Conservation (phyloP, 768 basidiomycete genomes). For the Suillus alpinus region DNA sequence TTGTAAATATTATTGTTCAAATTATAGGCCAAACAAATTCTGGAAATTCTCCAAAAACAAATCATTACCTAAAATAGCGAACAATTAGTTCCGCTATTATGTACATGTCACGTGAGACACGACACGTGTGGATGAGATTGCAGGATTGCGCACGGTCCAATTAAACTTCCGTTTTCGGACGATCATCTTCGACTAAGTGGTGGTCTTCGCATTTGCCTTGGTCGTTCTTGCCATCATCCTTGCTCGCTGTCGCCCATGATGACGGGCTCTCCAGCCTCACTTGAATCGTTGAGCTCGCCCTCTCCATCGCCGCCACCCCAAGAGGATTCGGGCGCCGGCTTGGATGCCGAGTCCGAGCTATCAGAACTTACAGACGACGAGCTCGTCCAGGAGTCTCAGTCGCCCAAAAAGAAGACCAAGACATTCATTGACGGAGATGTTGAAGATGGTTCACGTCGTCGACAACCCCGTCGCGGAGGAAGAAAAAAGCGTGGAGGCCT, state of each 20-base stretch:
- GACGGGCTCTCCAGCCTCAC: constrained; percentile 60
- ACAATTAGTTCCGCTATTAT: neutral
- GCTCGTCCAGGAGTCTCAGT: constrained; percentile 46
- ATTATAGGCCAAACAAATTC: too few species aligned
- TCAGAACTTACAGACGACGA: constrained; percentile 85
- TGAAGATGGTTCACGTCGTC: constrained; percentile 9
- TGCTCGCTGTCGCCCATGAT: constrained; percentile 30
- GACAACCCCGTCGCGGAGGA: constrained; percentile 22
- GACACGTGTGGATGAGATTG: constrained; percentile 5
- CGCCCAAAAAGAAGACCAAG: constrained; percentile 12
- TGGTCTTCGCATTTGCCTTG: neutral
- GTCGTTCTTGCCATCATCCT: neutral
- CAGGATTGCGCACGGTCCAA: constrained; percentile 6
- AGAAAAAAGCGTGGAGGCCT: constrained; percentile 62
- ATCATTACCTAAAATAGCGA: neutral
- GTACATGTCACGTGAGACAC: neutral
- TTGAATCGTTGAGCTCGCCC: constrained; percentile 67
- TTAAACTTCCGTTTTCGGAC: constrained; percentile 2
- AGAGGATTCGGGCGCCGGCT: constrained; percentile 35
- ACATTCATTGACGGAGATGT: constrained; percentile 1
- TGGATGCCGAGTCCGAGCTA: constrained; percentile 72
- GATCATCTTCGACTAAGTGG: constrained; percentile 5
- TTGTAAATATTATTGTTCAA: constrained; percentile 2
- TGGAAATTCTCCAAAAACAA: neutral
- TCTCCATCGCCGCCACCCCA: constrained; percentile 35